phyloP scores from a whole-genome alignment of 768 basidiomycete genomes.

The Tephrocybe sp. region DNA sequence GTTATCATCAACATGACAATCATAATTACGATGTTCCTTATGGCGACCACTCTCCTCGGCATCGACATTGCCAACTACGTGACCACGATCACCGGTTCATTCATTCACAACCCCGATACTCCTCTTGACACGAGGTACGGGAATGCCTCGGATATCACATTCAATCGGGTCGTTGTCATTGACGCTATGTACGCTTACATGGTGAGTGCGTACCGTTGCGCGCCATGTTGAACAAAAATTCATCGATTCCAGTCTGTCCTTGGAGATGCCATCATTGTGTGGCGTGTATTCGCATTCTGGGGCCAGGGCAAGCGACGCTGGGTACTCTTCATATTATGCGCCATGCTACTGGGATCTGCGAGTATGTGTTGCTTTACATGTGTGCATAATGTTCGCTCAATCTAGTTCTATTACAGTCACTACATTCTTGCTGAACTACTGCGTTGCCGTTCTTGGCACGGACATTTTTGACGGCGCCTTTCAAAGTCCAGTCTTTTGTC shows the following conservation, averaged over 20 bases:
- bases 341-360: conserved; percentile 8
- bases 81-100: neutral
- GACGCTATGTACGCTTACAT: conserved; percentile 12
- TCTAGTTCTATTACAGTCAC: conserved; percentile 1
- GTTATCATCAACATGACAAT: conserved; percentile 5
- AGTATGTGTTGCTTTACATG: neutral
- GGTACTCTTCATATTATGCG: neutral
- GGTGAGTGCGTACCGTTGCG: neutral
- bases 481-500: conserved; percentile 7
- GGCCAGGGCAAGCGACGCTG: conserved; percentile 1
- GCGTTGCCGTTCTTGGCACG: conserved; percentile 11
- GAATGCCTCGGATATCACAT: conserved; percentile 1
- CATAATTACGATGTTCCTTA: conserved; percentile 8
- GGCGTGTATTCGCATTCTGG: conserved; percentile 13
- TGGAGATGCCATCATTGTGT: conserved; percentile 8
- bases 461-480: conserved; percentile 11
- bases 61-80: conserved; percentile 12
- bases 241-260: conserved; percentile 5
- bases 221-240: neutral
- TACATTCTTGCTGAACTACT: conserved; percentile 5
- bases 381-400: neutral
- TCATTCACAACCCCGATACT: conserved; percentile 8
- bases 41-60: conserved; percentile 3
- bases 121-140: conserved; percentile 2
- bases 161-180: conserved; percentile 7